A percentile compares a stretch with the other conserved stretches of the same genome.
Conservation (phyloP, 768 basidiomycete species). For the Tricholoma saponaceum region DNA sequence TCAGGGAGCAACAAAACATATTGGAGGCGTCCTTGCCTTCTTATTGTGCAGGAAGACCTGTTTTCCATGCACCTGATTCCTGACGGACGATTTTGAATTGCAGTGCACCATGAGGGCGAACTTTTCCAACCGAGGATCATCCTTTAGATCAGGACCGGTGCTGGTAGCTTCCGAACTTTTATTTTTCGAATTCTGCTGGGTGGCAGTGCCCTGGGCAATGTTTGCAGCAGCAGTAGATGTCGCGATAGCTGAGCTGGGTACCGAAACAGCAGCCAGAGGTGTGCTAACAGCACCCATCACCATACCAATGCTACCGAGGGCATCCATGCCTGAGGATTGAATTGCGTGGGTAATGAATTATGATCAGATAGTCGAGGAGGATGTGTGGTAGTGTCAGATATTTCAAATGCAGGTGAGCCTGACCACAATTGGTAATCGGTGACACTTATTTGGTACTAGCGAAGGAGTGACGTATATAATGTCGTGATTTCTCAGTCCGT, state of each 20-base stretch:
- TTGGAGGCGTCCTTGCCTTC: too few relatives aligned
- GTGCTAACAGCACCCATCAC: constrained; percentile 24
- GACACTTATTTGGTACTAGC: too few relatives aligned
- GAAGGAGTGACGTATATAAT: background rate
- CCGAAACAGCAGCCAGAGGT: constrained; percentile 22
- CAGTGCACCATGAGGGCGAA: constrained; percentile 20
- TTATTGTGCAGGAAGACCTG: constrained; percentile 22
- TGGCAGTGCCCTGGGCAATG: constrained; percentile 17
- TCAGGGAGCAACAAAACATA: too few relatives aligned
- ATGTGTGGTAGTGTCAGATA: background rate
- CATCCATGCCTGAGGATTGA: background rate
- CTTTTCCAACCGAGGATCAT: constrained; percentile 24
- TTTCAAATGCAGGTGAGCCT: background rate
- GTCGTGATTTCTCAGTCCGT: too few relatives aligned
- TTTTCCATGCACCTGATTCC: constrained; percentile 18
- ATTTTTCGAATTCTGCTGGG: constrained; percentile 10
- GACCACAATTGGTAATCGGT: background rate
- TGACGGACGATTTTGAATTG: constrained; percentile 3
- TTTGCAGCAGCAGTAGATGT: constrained; percentile 10
- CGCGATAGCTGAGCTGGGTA: constrained; percentile 22
- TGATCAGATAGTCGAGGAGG: too few relatives aligned
- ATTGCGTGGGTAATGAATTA: too few relatives aligned
- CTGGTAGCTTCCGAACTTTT: constrained; percentile 9
- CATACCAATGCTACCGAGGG: constrained; percentile 24
- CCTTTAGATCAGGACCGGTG: constrained; percentile 16